These are phyloP conservation scores for Seminavis robusta DNA, from an alignment of 108 stramenopile species.

Conservation along the genomic window DNA sequence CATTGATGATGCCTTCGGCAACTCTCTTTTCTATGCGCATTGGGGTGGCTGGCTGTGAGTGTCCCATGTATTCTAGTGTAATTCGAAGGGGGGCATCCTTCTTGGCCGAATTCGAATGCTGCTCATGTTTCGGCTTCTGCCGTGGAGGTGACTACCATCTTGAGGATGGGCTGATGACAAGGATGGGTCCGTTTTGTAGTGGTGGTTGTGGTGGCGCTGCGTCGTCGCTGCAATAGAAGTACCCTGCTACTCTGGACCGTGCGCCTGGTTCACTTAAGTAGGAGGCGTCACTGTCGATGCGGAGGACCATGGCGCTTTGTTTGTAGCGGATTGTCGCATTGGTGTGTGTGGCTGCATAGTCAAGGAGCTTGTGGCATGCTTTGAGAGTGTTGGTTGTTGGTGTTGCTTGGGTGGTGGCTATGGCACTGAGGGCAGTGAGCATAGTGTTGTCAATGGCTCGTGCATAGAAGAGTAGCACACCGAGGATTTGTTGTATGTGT, in stretches of 20 bases:
- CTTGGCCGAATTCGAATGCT: constrained; percentile 17
- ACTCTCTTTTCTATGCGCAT: constrained; percentile 28
- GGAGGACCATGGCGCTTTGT: constrained; percentile 26
- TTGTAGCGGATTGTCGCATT: constrained; percentile 27
- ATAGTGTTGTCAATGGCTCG: constrained; percentile 30
- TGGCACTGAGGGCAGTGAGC: constrained; percentile 11
- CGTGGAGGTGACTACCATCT: constrained; percentile 19
- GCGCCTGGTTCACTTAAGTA: constrained; percentile 27
- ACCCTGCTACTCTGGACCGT: constrained; percentile 19
- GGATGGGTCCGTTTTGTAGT: neutral
- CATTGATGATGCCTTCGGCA: constrained; percentile 32
- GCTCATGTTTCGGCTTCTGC: constrained; percentile 31
- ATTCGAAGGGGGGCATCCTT: constrained; percentile 7
- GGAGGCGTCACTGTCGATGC: constrained; percentile 22
- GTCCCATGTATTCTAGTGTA: constrained; percentile 28
- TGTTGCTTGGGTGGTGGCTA: constrained; percentile 21
- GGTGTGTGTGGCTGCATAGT: constrained; percentile 38
- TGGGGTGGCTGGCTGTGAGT: constrained; percentile 29
- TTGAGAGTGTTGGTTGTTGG: constrained; percentile 5
- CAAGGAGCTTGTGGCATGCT: constrained; percentile 21
- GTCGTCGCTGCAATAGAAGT: constrained; percentile 5
- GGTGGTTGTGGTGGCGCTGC: neutral
- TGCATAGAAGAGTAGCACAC: constrained; percentile 28
- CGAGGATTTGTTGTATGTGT: constrained; percentile 24
- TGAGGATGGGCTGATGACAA: constrained; percentile 1